phyloP scores from a whole-genome alignment of 2,329 filamentous ascomycete species.

The Daldinia eschscholtzii region DNA sequence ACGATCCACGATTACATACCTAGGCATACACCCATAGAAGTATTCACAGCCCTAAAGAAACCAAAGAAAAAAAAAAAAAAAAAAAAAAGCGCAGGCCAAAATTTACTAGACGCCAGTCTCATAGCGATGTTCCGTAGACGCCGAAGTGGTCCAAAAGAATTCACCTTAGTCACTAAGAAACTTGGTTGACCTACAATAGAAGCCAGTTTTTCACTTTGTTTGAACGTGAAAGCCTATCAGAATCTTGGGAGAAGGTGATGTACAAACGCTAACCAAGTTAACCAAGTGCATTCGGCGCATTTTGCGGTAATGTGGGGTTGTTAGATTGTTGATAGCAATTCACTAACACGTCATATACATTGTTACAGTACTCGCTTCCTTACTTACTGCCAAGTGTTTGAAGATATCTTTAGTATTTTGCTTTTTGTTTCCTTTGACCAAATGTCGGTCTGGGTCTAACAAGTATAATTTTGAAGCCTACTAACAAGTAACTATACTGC shows the following conservation, averaged over 20 bases:
- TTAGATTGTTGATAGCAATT: constrained; percentile 3
- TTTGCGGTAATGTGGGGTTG: constrained; percentile 32
- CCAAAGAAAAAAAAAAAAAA: no score
- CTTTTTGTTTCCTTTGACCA: neutral
- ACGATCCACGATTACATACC: no score
- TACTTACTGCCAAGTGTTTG: constrained; percentile 5
- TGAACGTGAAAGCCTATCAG: constrained; percentile 33
- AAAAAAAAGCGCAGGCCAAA: neutral
- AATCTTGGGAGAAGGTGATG: constrained; percentile 33
- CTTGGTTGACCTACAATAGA: constrained; percentile 22
- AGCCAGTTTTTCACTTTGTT: constrained; percentile 21
- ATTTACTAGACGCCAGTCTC: constrained; percentile 1
- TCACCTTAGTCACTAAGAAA: constrained; percentile 4
- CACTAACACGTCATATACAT: constrained; percentile 29
- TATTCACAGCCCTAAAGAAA: neutral
- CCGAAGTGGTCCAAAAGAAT: constrained; percentile 3
- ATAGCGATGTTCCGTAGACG: constrained; percentile 21
- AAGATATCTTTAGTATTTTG: constrained; percentile 17
- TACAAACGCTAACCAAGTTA: constrained; percentile 30
- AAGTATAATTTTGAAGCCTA: neutral
- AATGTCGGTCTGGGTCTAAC: neutral
- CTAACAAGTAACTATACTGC: no score
- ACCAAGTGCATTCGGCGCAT: constrained; percentile 16
- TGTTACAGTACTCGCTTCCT: neutral
- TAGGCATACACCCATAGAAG: neutral